Base-by-base conservation (phyloP, 2,329 filamentous ascomycete genomes). In the Dothideomycetes sp. region DNA sequence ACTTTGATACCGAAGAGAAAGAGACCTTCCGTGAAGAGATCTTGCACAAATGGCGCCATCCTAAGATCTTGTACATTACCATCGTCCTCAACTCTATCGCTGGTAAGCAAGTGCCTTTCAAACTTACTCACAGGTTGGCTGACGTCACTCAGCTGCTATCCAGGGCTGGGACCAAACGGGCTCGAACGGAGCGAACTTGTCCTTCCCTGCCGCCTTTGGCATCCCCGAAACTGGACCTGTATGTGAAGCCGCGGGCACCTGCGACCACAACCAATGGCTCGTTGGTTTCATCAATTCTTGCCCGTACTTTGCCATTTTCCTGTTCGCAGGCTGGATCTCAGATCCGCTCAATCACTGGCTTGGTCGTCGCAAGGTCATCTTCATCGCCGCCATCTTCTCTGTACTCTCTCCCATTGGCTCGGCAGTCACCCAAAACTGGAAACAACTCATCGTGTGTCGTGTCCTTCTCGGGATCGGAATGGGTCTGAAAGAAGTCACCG, bases 221-320 rank as follows among this genome's bases (percentile, higher is more conserved):
- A 57, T 60, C 32, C 56, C 60, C 3, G 48, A 63, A 58, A 13
- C 63, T 60, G 63, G 62, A 65, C 49, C 58, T 61, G 56, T 71
- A 60, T 46, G 44, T 2, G 45, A 54, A 20, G 42, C 45, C 33
- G 48, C 50, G 4, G 47, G 38, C 25, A 45, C 32, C 7, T 39
- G 39, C 29, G 56, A 56, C 25, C 59, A 61, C 29, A 60, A 63
- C 17, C 63, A 64, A 23, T 76, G 73, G 66, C 63, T 83, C 23
- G 65, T 83, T n/a, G 82, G 82, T 31, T 60, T 83, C 2, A 64
- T 85, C 46, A 85, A 85, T 47, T 65, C 72, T 16, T 70, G 63
- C 33, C 64, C 71, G 0, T 73, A 78, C 40, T 63, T 78, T 36
- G 70, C 69, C 17, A 35, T 40, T 15, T 28, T 25, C 16, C 20